phyloP scores from a whole-genome alignment of 169 alveolate genomes.

The Miamiensis avidus region DNA sequence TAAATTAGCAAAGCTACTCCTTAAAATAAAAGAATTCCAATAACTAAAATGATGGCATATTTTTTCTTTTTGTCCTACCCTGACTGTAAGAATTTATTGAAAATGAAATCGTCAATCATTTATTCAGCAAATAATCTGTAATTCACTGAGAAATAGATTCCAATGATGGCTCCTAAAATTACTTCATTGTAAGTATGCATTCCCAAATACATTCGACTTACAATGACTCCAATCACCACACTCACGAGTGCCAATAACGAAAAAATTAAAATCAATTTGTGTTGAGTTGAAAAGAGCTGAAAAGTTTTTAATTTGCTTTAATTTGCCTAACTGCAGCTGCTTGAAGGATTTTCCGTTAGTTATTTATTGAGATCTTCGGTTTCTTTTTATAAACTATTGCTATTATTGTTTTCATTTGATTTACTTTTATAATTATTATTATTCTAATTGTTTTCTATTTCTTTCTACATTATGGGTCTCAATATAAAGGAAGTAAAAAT shows the following conservation, averaged over 20 bases:
- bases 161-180: neutral
- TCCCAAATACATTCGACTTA: slow-evolving; percentile 8
- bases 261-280: too few relatives aligned
- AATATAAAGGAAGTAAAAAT: neutral
- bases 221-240: neutral
- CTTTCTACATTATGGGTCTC: neutral
- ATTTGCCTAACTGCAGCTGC: neutral
- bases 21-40: neutral
- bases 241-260: too few relatives aligned
- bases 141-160: neutral
- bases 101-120: neutral
- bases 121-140: slow-evolving; percentile 1
- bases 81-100: neutral
- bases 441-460: neutral
- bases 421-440: too few relatives aligned
- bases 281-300: neutral
- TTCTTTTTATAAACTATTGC: neutral
- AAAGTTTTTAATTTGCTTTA: neutral
- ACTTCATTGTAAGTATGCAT: neutral
- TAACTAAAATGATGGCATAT: neutral
- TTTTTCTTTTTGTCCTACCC: neutral
- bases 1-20: neutral
- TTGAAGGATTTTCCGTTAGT: neutral
- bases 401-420: neutral
- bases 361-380: too few relatives aligned